Evolutionary conservation across 2,329 filamentous ascomycete species (phyloP).

Genomic region (Cordyceps cicadae): DNA sequence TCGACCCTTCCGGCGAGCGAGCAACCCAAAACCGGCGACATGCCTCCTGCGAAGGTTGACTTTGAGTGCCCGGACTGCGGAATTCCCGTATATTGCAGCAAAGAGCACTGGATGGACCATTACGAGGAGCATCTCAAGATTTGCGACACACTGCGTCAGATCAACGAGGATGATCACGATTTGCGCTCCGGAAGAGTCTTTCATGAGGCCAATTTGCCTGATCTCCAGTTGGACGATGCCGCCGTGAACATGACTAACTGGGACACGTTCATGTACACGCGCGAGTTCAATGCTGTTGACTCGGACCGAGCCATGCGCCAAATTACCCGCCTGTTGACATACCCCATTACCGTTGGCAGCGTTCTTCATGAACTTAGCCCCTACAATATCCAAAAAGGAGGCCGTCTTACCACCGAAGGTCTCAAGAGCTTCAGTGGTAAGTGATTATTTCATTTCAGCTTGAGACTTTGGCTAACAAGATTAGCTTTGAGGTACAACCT

Average conservation of each 20-base stretch:
- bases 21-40: constrained; percentile 44
- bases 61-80: constrained; percentile 97
- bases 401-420: constrained; percentile 76
- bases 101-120: constrained; percentile 92
- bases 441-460: constrained; percentile 23
- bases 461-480: constrained; percentile 14
- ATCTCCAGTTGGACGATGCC: constrained; percentile 82
- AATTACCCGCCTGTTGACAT: constrained; percentile 85
- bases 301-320: constrained; percentile 86
- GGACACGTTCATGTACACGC: constrained; percentile 92
- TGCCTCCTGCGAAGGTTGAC: constrained; percentile 71
- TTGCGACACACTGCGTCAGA: constrained; percentile 82
- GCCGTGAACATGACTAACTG: constrained; percentile 97
- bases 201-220: constrained; percentile 87
- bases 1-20: constrained; percentile 56
- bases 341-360: constrained; percentile 85
- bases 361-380: constrained; percentile 91
- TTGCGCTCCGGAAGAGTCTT: constrained; percentile 84
- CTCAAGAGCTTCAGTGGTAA: constrained; percentile 87
- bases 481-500: constrained; percentile 84
- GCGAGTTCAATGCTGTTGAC: constrained; percentile 86
- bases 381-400: constrained; percentile 68
- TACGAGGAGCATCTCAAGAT: constrained; percentile 89
- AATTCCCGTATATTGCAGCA: constrained; percentile 84
- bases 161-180: constrained; percentile 98